Base-by-base conservation (phyloP, 306 rosid species). In the Begonia loranthoides region DNA sequence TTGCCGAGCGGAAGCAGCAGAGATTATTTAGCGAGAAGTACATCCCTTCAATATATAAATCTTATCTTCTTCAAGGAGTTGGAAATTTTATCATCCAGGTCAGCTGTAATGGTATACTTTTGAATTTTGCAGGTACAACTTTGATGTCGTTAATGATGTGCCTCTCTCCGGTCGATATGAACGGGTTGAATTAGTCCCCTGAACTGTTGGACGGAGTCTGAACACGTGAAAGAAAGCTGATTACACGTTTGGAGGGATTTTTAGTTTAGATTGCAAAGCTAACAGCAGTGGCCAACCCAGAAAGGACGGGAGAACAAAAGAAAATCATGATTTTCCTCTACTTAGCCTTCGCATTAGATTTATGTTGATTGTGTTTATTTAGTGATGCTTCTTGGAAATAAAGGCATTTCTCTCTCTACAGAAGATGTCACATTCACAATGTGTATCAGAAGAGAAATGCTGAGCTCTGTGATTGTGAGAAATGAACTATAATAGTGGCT, bases 1-100 rank as follows among this genome's bases (percentile, higher is more conserved):
- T 85, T 90, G 87, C 86, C 24, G 97, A 90, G 83, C 72, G 58
- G 75, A 79, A 75, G 67, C 97, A 90, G 60, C 97, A 82, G 54
- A 60, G 64, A 68, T 56, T 69, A 15, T 90, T 82, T 56, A 62
- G 72, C 51, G 86, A 90, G 41, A 85, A 85, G 97, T 90, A 55
- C 9, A 68, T 21, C 52, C 38, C 56, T 52, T 50, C 45, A 16
- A 17, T 38, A 7, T 9, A 14, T 52, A 45, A 9, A 11, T 50
- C 8, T 9, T 5, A 9, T 45, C 16, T 15, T 28, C 15, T 56
- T 43, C 22, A 15, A 54, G 13, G 12, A 7, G 22, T 39, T 55
- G 16, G 11, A 10, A 10, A 11, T 15, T 28, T 22, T 40, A 13
- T 15, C 50, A 54, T 17, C 17, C n/a, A 2, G 49, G 17, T 16